These are phyloP conservation scores for Saturnispora halmiae DNA, from an alignment of 805 yeast species.

Conservation along the genomic window DNA sequence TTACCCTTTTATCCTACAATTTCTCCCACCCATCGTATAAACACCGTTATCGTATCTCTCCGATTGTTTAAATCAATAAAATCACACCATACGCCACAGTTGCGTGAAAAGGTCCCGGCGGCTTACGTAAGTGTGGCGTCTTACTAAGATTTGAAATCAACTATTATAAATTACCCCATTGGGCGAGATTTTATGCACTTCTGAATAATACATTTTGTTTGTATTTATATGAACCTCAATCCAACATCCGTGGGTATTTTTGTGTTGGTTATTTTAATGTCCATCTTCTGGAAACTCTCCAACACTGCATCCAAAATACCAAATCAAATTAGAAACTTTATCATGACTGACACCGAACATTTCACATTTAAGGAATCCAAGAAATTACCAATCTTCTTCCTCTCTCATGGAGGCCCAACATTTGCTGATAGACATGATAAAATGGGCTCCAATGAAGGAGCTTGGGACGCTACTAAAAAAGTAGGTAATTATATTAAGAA, in stretches of 20 bases:
- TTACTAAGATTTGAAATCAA: conserved; percentile 6
- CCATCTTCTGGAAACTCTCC: conserved; percentile 12
- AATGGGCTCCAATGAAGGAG: conserved; percentile 48
- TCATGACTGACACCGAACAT: conserved; percentile 15
- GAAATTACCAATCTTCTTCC: conserved; percentile 49
- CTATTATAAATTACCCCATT: background rate
- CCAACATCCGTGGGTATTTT: conserved; percentile 7
- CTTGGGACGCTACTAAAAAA: conserved; percentile 41
- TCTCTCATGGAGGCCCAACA: conserved; percentile 82
- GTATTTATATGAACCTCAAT: conserved; percentile 9
- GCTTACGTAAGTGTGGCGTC: background rate
- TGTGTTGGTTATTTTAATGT: conserved; percentile 14
- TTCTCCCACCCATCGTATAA: no score
- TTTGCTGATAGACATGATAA: conserved; percentile 50
- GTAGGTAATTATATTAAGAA: conserved; percentile 45
- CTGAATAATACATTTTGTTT: background rate
- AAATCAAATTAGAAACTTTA: conserved; percentile 10
- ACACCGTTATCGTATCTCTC: no score
- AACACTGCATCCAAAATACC: conserved; percentile 7
- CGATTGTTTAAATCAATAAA: no score
- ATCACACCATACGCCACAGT: background rate
- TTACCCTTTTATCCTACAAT: no score
- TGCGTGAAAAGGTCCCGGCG: background rate
- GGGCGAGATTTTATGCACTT: background rate
- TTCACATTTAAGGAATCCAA: conserved; percentile 17